A percentile compares a stretch with the other conserved stretches of the same genome.
Conservation (phyloP, 2,329 filamentous ascomycete genomes). For the Scedosporium dehoogii region DNA sequence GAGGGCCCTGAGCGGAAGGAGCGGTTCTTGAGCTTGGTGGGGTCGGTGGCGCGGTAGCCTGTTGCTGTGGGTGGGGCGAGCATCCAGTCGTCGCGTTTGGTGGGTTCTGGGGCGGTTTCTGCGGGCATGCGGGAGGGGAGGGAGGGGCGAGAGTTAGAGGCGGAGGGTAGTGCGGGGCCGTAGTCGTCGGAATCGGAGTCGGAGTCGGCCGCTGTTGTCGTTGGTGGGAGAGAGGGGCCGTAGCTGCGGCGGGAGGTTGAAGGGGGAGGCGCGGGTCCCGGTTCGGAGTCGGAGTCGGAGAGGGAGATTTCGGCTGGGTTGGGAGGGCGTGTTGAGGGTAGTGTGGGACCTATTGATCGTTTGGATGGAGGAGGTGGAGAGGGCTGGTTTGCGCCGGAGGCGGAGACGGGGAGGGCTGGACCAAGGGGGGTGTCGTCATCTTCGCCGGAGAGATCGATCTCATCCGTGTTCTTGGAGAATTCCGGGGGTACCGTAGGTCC, state of each 20-base stretch:
- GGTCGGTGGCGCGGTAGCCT: constrained; percentile 55
- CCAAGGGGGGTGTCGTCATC: constrained; percentile 24
- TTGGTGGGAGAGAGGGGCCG: constrained; percentile 33
- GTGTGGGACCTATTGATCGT: constrained; percentile 16
- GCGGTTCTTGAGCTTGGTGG: constrained; percentile 70
- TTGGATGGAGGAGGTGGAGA: background rate
- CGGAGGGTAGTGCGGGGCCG: constrained; percentile 47
- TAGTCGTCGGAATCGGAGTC: constrained; percentile 41
- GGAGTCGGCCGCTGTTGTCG: constrained; percentile 24
- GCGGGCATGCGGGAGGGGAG: constrained; percentile 17
- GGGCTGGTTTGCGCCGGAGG: constrained; percentile 4
- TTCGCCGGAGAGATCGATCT: constrained; percentile 30
- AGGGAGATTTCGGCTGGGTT: constrained; percentile 20
- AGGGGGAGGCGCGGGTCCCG: constrained; percentile 13
- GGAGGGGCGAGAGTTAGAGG: constrained; percentile 36
- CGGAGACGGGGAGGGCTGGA: constrained; percentile 11
- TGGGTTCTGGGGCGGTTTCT: constrained; percentile 29
- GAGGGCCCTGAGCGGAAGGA: constrained; percentile 64
- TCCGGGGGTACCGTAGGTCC: constrained; percentile 15
- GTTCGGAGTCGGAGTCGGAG: constrained; percentile 28
- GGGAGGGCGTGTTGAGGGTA: constrained; percentile 20
- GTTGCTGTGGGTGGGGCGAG: constrained; percentile 53
- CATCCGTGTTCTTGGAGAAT: constrained; percentile 23
- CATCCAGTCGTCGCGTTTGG: constrained; percentile 78
- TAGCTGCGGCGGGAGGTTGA: constrained; percentile 20